Conservation (phyloP, 768 basidiomycete species). For the Agrocybe pediades region DNA sequence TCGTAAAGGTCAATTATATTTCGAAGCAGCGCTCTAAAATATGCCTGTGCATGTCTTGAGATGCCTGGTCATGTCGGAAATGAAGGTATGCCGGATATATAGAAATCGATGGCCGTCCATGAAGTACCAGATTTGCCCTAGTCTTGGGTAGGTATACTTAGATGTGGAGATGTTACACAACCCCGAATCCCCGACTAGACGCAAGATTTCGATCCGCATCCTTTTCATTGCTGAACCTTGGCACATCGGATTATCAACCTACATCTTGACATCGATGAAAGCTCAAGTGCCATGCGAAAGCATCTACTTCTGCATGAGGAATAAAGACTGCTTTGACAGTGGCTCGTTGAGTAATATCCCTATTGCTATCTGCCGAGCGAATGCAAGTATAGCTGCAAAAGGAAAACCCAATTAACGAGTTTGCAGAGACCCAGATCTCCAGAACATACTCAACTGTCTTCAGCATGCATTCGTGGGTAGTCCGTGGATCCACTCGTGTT, state of each 20-base stretch:
- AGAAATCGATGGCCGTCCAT: not conserved
- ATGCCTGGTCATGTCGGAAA: not conserved
- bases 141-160: not conserved
- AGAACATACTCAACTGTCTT: conserved; percentile 8
- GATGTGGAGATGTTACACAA: not conserved
- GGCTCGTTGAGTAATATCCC: not conserved
- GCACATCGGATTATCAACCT: not conserved
- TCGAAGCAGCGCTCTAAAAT: not conserved
- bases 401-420: conserved; percentile 2
- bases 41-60: too few relatives aligned
- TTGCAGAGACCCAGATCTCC: conserved; percentile 11
- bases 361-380: not conserved
- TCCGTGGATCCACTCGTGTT: not conserved
- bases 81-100: not conserved
- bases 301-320: not conserved
- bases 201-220: not conserved
- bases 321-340: not conserved
- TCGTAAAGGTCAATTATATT: not conserved
- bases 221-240: not conserved
- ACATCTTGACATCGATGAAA: not conserved
- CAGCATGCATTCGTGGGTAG: conserved; percentile 16
- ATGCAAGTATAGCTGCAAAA: conserved; percentile 8
- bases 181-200: not conserved
- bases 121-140: not conserved
- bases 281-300: not conserved